phyloP scores from a whole-genome alignment of 2,329 filamentous ascomycete genomes.

The Teratosphaeria nubilosa region DNA sequence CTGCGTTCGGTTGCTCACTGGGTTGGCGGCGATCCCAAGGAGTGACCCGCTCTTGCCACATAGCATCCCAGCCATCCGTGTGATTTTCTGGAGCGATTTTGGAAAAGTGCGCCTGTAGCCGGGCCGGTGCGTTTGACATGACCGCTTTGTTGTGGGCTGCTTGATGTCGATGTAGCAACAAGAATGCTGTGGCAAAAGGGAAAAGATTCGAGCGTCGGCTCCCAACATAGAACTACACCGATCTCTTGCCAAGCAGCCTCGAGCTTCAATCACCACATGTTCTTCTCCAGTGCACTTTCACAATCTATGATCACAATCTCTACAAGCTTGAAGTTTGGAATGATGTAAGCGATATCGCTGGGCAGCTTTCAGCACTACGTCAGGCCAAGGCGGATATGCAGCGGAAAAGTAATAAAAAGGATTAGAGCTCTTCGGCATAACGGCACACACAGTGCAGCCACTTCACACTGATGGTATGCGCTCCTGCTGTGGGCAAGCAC shows the following conservation, averaged over 20 bases:
- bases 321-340: not conserved
- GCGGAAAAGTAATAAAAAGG: no score
- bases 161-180: not conserved
- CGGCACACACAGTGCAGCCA: not conserved
- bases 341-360: not conserved
- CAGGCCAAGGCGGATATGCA: not conserved
- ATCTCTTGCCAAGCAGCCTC: not conserved
- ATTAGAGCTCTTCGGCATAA: not conserved
- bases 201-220: not conserved
- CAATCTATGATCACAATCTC: not conserved
- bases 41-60: constrained; percentile 46
- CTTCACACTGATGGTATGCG: not conserved
- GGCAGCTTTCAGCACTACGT: not conserved
- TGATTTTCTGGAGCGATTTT: not conserved
- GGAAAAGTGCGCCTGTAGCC: not conserved
- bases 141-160: not conserved
- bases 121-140: not conserved
- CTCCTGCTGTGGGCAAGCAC: not conserved
- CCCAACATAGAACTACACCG: not conserved
- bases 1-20: not conserved
- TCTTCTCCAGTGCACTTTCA: not conserved
- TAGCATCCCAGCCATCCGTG: constrained; percentile 36
- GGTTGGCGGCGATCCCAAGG: constrained; percentile 42
- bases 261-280: not conserved
- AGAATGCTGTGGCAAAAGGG: not conserved